phyloP scores from a whole-genome alignment of 192 early-diverging fungal species.

The Obelidium mucronatum region DNA sequence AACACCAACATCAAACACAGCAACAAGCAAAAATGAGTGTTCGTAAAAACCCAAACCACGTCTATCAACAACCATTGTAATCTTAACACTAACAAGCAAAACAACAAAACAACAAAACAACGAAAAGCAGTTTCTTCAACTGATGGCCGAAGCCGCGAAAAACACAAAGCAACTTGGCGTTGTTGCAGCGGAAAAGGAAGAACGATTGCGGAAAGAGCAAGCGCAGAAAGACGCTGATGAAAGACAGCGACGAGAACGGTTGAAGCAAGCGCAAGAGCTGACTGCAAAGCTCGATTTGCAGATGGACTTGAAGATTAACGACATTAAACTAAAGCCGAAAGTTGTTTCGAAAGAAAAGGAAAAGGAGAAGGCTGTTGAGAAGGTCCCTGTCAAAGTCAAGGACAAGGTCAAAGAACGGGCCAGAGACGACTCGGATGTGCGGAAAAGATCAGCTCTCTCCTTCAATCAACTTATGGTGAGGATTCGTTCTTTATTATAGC shows the following conservation, averaged over 20 bases:
- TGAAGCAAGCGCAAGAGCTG: neutral
- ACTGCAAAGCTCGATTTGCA: neutral
- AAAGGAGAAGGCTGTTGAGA: too few species aligned
- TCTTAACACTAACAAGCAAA: too few species aligned
- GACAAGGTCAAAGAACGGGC: neutral
- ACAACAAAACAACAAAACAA: neutral
- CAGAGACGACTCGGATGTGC: neutral
- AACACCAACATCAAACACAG: neutral
- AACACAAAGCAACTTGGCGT: neutral
- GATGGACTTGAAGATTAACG: neutral
- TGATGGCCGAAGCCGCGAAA: neutral
- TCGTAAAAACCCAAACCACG: too few species aligned
- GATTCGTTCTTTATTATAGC: neutral
- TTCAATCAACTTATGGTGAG: constrained; percentile 12
- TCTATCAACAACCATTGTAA: too few species aligned
- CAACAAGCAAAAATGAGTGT: neutral
- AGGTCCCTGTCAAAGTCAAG: too few species aligned
- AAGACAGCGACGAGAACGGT: neutral
- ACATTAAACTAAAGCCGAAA: neutral
- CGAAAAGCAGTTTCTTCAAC: neutral
- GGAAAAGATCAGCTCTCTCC: neutral
- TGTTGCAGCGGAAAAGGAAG: neutral
- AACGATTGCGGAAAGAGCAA: neutral
- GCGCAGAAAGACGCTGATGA: neutral
- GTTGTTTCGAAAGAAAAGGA: neutral